These are phyloP conservation scores for Claviceps sp. DNA, from an alignment of 2,329 filamentous ascomycete species.

Conservation along the genomic window DNA sequence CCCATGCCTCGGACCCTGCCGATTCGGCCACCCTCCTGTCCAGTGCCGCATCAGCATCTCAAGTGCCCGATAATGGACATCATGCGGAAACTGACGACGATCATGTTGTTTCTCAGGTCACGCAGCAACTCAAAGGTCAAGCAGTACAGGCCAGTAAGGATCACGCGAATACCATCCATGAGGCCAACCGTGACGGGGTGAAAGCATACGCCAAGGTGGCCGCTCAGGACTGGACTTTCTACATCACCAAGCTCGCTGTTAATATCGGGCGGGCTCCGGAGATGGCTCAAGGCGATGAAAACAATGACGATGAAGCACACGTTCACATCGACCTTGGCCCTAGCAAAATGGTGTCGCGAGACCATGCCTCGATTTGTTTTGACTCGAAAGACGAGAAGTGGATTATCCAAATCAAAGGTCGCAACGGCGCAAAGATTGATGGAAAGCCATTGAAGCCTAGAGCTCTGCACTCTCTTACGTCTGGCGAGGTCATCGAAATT, in stretches of 20 bases:
- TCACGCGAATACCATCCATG: constrained; percentile 50
- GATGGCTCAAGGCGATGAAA: constrained; percentile 21
- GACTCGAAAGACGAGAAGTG: constrained; percentile 57
- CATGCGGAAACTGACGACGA: constrained; percentile 37
- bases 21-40: constrained; percentile 8
- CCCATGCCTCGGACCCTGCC: constrained; percentile 7
- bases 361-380: constrained; percentile 64
- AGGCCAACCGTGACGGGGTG: constrained; percentile 47
- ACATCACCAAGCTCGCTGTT: constrained; percentile 60
- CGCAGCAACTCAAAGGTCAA: constrained; percentile 35
- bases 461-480: constrained; percentile 52
- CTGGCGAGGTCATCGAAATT: constrained; percentile 85
- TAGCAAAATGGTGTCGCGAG: constrained; percentile 66
- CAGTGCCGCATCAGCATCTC: constrained; percentile 4
- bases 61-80: constrained; percentile 25
- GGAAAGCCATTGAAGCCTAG: constrained; percentile 57
- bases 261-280: constrained; percentile 63
- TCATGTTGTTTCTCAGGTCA: constrained; percentile 41
- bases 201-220: constrained; percentile 73
- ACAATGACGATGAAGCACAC: constrained; percentile 32
- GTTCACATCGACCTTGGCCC: constrained; percentile 84
- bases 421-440: constrained; percentile 82
- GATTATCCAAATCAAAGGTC: constrained; percentile 77
- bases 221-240: constrained; percentile 74
- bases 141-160: constrained; percentile 47